Evolutionary conservation across 345 rosid species (phyloP), one percentile per base, ranked within the genome.

Genomic region (Mercurialis annua): DNA sequence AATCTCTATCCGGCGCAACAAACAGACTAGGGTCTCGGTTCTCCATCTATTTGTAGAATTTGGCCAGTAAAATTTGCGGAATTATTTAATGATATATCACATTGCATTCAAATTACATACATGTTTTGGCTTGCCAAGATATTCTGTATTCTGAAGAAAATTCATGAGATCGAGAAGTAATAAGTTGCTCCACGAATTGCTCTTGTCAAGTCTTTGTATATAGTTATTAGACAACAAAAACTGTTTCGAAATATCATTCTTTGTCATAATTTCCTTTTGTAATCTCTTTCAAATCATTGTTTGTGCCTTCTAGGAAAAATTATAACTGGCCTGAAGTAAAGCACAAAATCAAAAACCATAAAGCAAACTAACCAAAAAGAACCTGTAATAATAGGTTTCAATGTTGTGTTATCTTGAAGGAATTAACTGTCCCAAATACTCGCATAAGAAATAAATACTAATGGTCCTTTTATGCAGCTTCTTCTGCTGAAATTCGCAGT

Each of bases 401-500:
- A 30, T 60, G 33, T 51, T 40, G n/a, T 50, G 40, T 47, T 30
- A 30, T 70, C 38, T 53, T 29, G 36, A 57, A 48, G 29, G 62
- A 50, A 46, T 73, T 43, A 40, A 26, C n/a, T 38, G 31, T 7
- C 17, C 20, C 26, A 34, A 26, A 1, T 65, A 33, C n/a, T 43
- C 14, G 16, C 30, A 46, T 6, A 17, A 24, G 50, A 17, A 60
- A 49, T 36, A 40, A 60, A 48, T 53, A 2, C 0, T 46, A 24
- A 18, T 59, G 10, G 60, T 36, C 72, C 4, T 67, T 53, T 64
- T 43, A 43, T 69, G 64, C 84, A 85, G 90, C 87, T 71, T 77
- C 84, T 60, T 81, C 87, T 18, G 61, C 68, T 60, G 94, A 88
- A 74, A 75, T 85, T 44, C 65, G 77, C 1, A 38, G 76, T 53